A percentile compares a stretch with the other conserved stretches of the same genome.
These are phyloP conservation scores for Arabidopsis suecica DNA, from an alignment of 345 rosid genomes.

Conservation along the genomic window DNA sequence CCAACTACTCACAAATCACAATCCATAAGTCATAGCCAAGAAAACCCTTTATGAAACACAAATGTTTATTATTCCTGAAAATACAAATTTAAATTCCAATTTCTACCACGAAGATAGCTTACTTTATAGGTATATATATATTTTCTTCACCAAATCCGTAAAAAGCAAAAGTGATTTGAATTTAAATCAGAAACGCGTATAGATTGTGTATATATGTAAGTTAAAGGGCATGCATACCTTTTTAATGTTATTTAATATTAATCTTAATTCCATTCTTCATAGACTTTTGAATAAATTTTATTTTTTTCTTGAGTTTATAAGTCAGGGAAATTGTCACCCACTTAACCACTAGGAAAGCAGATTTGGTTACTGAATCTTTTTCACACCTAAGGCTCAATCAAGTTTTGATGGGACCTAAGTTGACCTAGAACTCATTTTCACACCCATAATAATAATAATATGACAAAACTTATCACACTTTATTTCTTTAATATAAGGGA, in stretches of 20 bases:
- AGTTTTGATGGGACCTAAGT: conserved; percentile 40
- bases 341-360: conserved; percentile 29
- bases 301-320: background rate
- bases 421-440: conserved; percentile 39
- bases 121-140: background rate
- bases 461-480: conserved; percentile 1
- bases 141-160: conserved; percentile 40
- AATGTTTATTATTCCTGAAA: background rate
- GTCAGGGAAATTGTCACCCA: conserved; percentile 32
- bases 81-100: background rate
- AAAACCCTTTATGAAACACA: background rate
- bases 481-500: background rate
- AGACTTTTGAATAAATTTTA: conserved; percentile 18
- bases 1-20: conserved; percentile 34
- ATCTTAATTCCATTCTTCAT: conserved; percentile 13
- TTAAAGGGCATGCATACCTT: conserved; percentile 14
- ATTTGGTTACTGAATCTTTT: conserved; percentile 41
- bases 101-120: background rate
- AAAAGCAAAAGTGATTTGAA: conserved; percentile 40
- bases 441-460: conserved; percentile 24
- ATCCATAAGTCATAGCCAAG: conserved; percentile 28
- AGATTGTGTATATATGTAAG: background rate
- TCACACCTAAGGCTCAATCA: conserved; percentile 32
- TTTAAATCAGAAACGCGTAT: conserved; percentile 38
- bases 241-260: background rate